Evolutionary conservation across 768 basidiomycete species (phyloP).

Genomic region (Rhodosporidiobolus sp.): DNA sequence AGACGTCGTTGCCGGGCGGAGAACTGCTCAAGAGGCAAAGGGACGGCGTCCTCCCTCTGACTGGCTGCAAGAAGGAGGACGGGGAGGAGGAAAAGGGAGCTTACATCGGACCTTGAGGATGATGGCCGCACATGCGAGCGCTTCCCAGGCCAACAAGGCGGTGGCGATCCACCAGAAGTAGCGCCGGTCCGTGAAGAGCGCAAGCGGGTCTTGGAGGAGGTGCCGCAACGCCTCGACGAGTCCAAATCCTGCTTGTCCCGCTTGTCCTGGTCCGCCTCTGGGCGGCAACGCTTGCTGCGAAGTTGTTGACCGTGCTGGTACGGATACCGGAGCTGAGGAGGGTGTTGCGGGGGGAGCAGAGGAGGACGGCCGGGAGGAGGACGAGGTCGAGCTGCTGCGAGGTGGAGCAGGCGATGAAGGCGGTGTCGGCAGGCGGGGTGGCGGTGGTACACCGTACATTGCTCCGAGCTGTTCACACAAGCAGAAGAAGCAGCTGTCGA

Average conservation of each 20-base stretch:
- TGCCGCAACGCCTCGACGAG: no score
- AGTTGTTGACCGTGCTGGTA: no score
- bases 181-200: conserved; percentile 5
- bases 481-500: no score
- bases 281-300: no score
- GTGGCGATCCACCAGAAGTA: conserved; percentile 14
- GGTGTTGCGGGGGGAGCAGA: not conserved
- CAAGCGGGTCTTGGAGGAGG: not conserved
- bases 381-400: not conserved
- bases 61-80: not conserved
- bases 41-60: no score
- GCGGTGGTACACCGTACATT: conserved; percentile 4
- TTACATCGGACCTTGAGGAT: conserved; percentile 22
- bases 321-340: no score
- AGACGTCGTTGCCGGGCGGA: no score
- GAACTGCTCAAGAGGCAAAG: no score
- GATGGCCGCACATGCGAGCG: conserved; percentile 5
- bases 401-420: not conserved
- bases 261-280: not conserved
- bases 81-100: not conserved
- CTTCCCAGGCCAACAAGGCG: conserved; percentile 9
- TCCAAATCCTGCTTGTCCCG: not conserved
- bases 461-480: no score
- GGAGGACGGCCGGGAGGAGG: not conserved
- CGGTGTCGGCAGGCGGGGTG: not conserved